Base-by-base conservation (phyloP, 2,329 filamentous ascomycete species). In the Sarocladiaceae sp. region DNA sequence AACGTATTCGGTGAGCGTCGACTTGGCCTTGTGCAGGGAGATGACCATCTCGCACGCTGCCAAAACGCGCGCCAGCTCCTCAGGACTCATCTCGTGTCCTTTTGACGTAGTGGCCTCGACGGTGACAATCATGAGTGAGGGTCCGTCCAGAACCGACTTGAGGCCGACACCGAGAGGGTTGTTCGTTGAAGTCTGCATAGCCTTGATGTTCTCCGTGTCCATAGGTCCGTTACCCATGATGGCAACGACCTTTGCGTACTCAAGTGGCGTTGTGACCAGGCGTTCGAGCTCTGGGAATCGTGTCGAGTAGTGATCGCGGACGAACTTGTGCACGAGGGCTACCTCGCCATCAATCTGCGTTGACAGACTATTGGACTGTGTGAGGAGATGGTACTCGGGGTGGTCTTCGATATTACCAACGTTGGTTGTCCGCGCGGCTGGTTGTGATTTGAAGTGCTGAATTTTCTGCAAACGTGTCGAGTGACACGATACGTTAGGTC, bases 311-410 rank as follows among this genome's bases (percentile, higher is more conserved):
- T 96, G 88, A 58, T 98, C 93, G 57, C 91, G 81, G 48, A 96
- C 88, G 63, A 88, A 94, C 67, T 98, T 98, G 73, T 98, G 93
- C 18, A 97, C 87, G 6, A 93, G 77, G 26, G 86, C 85, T 35
- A 97, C 86, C 63, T 97, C 91, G 59, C 87, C 88, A 54, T 95
- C 90, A 53, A 97, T 96, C 50, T 86, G 85, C 5, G 91, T 94
- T 1, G 93, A 95, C 6, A 95, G 75, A 19, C 83, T 85, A 60
- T 95, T 95, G 13, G 89, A 89, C 60, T 93, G 83, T 26, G 88
- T 94, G 47, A 95, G 69, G 27, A 95, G 79, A 62, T 88, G 82
- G 64, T 95, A 95, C 62, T 95, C 89, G 43, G 88, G 88, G 55
- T 95, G 89, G 58, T 95, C 88, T 65, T 95, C 89, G 56, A 95